Evolutionary conservation across 1,284 basidiomycete genomes (phyloP), one percentile per base, ranked within the genome.

Genomic region (Porodaedalea pini): DNA sequence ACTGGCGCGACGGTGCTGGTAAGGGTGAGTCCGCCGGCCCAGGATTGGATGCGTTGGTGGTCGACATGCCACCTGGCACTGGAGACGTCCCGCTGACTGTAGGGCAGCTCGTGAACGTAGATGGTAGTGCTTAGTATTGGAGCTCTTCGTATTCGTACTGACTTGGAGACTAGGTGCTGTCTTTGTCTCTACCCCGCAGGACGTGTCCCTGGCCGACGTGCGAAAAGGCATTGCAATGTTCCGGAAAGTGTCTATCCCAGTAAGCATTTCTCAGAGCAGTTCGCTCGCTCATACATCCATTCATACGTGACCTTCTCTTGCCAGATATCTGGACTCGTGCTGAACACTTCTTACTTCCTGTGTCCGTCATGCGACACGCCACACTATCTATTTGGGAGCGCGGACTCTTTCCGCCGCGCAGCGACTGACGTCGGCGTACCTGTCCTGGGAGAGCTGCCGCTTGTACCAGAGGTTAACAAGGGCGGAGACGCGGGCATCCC

Each of bases 1-100:
- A 98, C 69, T 99, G 97, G 96, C 73, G 78, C 25, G 74, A 70
- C 2, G 32, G 52, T 27, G 45, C 51, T 47, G 57, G 57, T 4
- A 47, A 36, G 17, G 37, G 17, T 15, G 72, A 72, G 7, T 68
- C 64, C 25, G 60, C 70, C 51, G 71, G 71, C n/a, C 66, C 72
- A 2, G 77, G 75, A 3, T 73, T 98, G 27, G 96, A 99, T 67
- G 78, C 93, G 0, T 78, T 99, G 8, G 92, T 99, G 8, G 78
- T 99, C 48, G 97, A 99, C 71, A 94, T 98, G 88, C 96, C 96
- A 0, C 96, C 96, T 0, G 96, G 97, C 0, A 99, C 96, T 0
- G 96, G 96, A 0, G 96, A 99, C 68, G 94, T 99, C 0, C 92
- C 93, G 7, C 79, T 99, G 47, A 95, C 91, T 10, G 77, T 99